Base-by-base conservation (phyloP, 768 basidiomycete genomes). In the Dendrothele bispora region DNA sequence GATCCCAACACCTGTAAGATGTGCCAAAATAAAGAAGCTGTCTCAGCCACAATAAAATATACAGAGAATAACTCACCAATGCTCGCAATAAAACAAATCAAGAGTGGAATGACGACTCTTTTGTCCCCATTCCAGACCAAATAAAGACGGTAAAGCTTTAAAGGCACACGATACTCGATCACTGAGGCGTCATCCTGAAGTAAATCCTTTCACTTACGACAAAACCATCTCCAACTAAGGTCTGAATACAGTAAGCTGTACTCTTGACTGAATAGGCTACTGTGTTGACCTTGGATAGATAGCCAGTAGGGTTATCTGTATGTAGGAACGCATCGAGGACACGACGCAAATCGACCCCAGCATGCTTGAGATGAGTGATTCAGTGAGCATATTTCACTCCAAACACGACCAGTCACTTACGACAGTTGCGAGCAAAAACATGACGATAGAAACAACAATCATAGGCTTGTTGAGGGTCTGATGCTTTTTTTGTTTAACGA, bases 111-210 rank as follows among this genome's bases (percentile, higher is more conserved):
- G 15, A 46, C 44, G 25, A 53, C 42, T 17, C 41, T 40, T 26
- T 45, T 49, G 20, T 50, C 43, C 5, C 52, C 49, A 27, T 50
- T 50, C 52, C 52, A 53, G 11, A 53, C 52, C 5, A 53, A 34
- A 34, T 49, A 49, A 10, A 53, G 32, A 20, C 52, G 43, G 34
- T 50, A 50, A 22, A 48, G 26, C 51, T 38, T 38, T 38, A 8
- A 8, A 17, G n/a, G 17, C n/a, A 8, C 36, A 7, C 17, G 21
- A n/a, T 38, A 38, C 21, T 18, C 7, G 17, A 8, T 20, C n/a
- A 8, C 8, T 38, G 7, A 7, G 21, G 36, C n/a, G n/a, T 38
- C 17, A 7, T 8, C 8, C 7, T n/a, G 17, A 17, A 18, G 17
- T 7, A 7, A 38, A n/a, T n/a, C n/a, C n/a, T n/a, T n/a, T 38